These are phyloP conservation scores for Vitis vinifera DNA, from an alignment of 164 flowering plant species.

Conservation along the genomic window ASM3070453v1 NC_081816.1:20606501-20607000, in stretches of 20 bases:
- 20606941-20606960: no score
- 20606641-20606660: slow-evolving; percentile 1
- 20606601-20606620: background rate
- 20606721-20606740: slow-evolving; percentile 48
- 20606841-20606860: slow-evolving; percentile 42
- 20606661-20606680: slow-evolving; percentile 59
- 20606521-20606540: slow-evolving; percentile 51
- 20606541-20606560: slow-evolving; percentile 3
- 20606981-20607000: no score
- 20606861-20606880: slow-evolving; percentile 37
- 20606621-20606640: no score
- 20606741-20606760: slow-evolving; percentile 37
- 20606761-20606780: slow-evolving; percentile 46
- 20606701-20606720: slow-evolving; percentile 69
- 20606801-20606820: slow-evolving; percentile 51
- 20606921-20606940: no score
- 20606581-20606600: background rate
- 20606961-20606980: no score
- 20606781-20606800: slow-evolving; percentile 74
- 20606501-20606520: slow-evolving; percentile 56
- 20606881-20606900: slow-evolving; percentile 45
- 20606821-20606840: slow-evolving; percentile 48
- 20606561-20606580: background rate
- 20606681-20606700: slow-evolving; percentile 67
- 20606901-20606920: no score